Conservation (phyloP, 2,329 filamentous ascomycete genomes). For the Chaetomiaceae sp. region DNA sequence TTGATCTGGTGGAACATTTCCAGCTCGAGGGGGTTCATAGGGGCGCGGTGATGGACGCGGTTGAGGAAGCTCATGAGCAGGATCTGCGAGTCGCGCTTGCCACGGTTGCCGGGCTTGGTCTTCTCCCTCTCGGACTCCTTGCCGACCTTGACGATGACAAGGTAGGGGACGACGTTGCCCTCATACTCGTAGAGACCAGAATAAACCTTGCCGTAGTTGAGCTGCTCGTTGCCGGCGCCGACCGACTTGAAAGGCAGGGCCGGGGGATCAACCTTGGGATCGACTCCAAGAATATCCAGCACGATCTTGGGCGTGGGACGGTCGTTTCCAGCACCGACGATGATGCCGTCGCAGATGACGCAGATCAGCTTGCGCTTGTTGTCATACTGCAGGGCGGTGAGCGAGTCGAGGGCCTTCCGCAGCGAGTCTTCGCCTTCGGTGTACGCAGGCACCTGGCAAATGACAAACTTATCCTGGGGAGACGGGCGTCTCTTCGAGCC, state of each 20-base stretch:
- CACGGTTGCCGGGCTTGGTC: conserved; percentile 92
- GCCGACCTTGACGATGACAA: conserved; percentile 94
- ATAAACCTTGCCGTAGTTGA: conserved; percentile 98
- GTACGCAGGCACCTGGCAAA: conserved; percentile 95
- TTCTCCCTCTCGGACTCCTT: conserved; percentile 92
- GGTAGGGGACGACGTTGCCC: conserved; percentile 93
- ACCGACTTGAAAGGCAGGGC: conserved; percentile 92
- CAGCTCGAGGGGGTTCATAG: conserved; percentile 93
- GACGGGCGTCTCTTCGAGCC: conserved; percentile 84
- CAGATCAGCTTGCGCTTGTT: conserved; percentile 97
- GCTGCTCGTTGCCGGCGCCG: conserved; percentile 80
- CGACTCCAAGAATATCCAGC: conserved; percentile 92
- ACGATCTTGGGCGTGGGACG: conserved; percentile 96
- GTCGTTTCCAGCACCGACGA: conserved; percentile 93
- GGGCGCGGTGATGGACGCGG: conserved; percentile 86
- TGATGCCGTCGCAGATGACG: conserved; percentile 95
- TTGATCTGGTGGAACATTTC: conserved; percentile 99
- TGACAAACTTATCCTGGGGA: conserved; percentile 97
- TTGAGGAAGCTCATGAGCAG: conserved; percentile 96
- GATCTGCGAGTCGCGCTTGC: conserved; percentile 97
- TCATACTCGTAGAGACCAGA: conserved; percentile 96
- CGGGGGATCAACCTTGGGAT: conserved; percentile 92
- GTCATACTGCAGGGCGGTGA: conserved; percentile 92
- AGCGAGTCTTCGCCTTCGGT: conserved; percentile 96
- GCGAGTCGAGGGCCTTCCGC: conserved; percentile 85